A percentile compares a stretch with the other conserved stretches of the same genome.
phyloP scores from a whole-genome alignment of 805 yeast genomes.

The Yamadazyma takamatsuzukensis region DNA sequence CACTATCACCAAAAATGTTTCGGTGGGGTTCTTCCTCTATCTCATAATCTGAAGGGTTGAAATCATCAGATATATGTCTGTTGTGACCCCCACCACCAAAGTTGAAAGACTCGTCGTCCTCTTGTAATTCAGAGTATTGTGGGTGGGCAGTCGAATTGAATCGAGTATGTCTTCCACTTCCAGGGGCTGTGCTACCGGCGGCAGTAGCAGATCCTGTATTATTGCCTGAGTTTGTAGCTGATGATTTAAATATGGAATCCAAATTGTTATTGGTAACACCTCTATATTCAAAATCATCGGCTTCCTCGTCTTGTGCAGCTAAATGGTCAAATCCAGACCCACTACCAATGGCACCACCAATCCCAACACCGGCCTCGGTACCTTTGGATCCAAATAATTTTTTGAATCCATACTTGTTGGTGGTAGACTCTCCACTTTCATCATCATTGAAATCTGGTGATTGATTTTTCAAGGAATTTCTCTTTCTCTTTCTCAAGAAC shows the following conservation, averaged over 20 bases:
- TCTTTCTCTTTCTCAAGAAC: constrained; percentile 29
- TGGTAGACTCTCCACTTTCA: constrained; percentile 7
- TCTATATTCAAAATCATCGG: constrained; percentile 38
- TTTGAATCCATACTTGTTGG: constrained; percentile 21
- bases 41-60: constrained; percentile 12
- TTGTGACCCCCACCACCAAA: constrained; percentile 1
- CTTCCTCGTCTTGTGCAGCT: constrained; percentile 8
- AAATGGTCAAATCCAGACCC: constrained; percentile 7
- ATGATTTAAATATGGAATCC: constrained; percentile 33
- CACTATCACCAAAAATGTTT: constrained; percentile 13
- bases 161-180: constrained; percentile 20
- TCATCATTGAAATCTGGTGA: constrained; percentile 42
- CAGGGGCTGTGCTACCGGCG: constrained; percentile 9
- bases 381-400: constrained; percentile 27
- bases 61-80: constrained; percentile 10
- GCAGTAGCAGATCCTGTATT: constrained; percentile 9
- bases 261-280: constrained; percentile 43
- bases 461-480: constrained; percentile 31
- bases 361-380: constrained; percentile 12
- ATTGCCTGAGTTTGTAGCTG: constrained; percentile 15
- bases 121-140: constrained; percentile 4
- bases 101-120: constrained; percentile 9
- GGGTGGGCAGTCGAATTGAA: constrained; percentile 23
- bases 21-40: constrained; percentile 4
- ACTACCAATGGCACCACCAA: constrained; percentile 6